Percentiles rank a stretch among this genome's conserved stretches.
These are phyloP conservation scores for Alnus rubra DNA, from an alignment of 306 rosid genomes.

Conservation along the genomic window DNA sequence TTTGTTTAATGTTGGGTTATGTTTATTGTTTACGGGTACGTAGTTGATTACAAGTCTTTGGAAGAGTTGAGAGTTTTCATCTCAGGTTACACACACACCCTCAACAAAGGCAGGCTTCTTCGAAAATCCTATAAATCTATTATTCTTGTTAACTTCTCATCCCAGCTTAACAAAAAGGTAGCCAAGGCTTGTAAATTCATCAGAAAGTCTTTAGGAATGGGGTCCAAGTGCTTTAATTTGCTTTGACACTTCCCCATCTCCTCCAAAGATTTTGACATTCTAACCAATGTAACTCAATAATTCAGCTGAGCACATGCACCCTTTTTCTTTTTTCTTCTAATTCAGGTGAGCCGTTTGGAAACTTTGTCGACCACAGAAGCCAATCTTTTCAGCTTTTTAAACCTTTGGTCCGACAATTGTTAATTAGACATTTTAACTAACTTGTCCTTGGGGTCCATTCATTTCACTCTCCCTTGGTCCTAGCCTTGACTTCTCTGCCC, in stretches of 20 bases:
- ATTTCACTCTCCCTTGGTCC: background rate
- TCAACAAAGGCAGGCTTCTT: no score
- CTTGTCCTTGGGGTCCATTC: conserved; percentile 35
- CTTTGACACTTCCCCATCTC: conserved; percentile 29
- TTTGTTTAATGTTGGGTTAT: no score
- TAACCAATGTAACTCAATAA: conserved; percentile 48
- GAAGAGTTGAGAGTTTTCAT: no score
- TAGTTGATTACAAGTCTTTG: no score
- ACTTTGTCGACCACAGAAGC: conserved; percentile 17
- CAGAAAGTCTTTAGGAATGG: conserved; percentile 19
- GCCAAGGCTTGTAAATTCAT: background rate
- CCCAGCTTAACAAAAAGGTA: background rate
- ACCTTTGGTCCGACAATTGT: conserved; percentile 40
- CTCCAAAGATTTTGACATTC: conserved; percentile 54
- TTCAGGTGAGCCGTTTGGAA: conserved; percentile 34
- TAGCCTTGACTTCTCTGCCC: conserved; percentile 41
- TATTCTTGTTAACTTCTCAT: no score
- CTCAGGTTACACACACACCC: no score
- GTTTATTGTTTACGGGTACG: no score
- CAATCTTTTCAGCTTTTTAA: conserved; percentile 42
- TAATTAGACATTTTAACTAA: conserved; percentile 48
- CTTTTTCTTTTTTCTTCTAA: conserved; percentile 8
- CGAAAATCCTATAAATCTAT: no score
- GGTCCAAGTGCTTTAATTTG: conserved; percentile 37
- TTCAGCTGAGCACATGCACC: conserved; percentile 66